These are phyloP conservation scores for Phytopythium vexans DNA, from an alignment of 352 stramenopile genomes.

Conservation along the genomic window DNA sequence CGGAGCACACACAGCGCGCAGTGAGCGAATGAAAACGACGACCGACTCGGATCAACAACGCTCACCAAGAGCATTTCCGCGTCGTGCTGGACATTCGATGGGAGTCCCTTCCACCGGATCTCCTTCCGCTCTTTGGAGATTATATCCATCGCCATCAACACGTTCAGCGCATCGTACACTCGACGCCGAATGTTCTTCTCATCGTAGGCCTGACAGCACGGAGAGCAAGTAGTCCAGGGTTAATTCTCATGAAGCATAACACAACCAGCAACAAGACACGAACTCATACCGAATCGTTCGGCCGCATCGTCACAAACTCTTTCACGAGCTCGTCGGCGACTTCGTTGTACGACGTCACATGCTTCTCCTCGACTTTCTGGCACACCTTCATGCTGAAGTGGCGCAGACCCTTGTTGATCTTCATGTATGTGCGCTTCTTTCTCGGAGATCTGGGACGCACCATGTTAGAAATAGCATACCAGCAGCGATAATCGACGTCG, in stretches of 20 bases:
- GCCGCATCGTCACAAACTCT: constrained; percentile 86
- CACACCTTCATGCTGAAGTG: constrained; percentile 97
- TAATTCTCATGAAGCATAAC: too few species aligned
- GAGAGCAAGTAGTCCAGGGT: background rate
- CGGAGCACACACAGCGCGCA: background rate
- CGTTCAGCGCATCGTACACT: constrained; percentile 97
- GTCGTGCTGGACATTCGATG: constrained; percentile 82
- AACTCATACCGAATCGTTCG: constrained; percentile 59
- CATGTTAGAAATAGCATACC: constrained; percentile 2
- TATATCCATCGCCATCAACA: constrained; percentile 98
- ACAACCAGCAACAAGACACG: too few species aligned
- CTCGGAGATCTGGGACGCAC: constrained; percentile 31
- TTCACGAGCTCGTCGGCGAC: constrained; percentile 92
- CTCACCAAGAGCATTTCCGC: constrained; percentile 81
- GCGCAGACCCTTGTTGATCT: constrained; percentile 90
- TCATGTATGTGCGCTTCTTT: constrained; percentile 81
- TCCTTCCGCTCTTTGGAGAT: constrained; percentile 97
- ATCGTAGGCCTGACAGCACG: constrained; percentile 70
- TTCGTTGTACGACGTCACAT: constrained; percentile 95
- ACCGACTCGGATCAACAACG: background rate
- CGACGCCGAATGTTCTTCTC: constrained; percentile 96
- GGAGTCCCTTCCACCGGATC: constrained; percentile 84
- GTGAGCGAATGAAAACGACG: background rate
- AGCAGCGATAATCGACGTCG: background rate
- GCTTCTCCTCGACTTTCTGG: constrained; percentile 96